Evolutionary conservation across 345 rosid genomes (phyloP).

Genomic region (Garcia nutans): DNA sequence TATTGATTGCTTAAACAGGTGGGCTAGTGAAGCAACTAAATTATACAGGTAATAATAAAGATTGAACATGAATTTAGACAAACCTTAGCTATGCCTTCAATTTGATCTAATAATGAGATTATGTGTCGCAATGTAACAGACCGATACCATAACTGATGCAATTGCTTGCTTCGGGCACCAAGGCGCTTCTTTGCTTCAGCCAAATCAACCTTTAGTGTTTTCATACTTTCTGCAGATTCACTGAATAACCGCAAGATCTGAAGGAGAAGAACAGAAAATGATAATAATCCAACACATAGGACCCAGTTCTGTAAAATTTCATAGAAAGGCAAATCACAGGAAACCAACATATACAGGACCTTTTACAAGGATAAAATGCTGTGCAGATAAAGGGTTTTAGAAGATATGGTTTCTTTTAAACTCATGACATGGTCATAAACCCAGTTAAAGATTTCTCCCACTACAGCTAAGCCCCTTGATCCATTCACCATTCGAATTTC

Average conservation of each 20-base stretch:
- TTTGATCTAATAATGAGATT: conserved; percentile 88
- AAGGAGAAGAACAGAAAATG: conserved; percentile 18
- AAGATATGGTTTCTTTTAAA: not conserved
- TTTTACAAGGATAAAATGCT: not conserved
- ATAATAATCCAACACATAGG: conserved; percentile 10
- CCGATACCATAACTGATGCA: conserved; percentile 98
- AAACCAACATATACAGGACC: conserved; percentile 1
- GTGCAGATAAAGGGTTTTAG: not conserved
- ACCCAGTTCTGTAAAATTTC: conserved; percentile 2
- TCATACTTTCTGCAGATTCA: conserved; percentile 79
- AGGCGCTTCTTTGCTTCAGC: conserved; percentile 81
- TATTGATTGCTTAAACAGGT: not conserved
- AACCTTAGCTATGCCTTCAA: conserved; percentile 98
- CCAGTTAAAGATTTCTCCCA: not conserved
- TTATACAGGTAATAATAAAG: not conserved
- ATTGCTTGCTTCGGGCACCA: conserved; percentile 87
- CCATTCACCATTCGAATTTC: not conserved
- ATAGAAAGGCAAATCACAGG: not conserved
- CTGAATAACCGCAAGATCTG: conserved; percentile 96
- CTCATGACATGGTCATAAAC: not conserved
- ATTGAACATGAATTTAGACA: conserved; percentile 17
- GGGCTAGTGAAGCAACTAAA: not conserved
- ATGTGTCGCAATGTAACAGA: conserved; percentile 97
- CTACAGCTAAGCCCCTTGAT: not conserved
- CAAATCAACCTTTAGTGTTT: conserved; percentile 75